Base-by-base conservation (phyloP, 306 rosid species). In the Prosopis cineraria region DNA sequence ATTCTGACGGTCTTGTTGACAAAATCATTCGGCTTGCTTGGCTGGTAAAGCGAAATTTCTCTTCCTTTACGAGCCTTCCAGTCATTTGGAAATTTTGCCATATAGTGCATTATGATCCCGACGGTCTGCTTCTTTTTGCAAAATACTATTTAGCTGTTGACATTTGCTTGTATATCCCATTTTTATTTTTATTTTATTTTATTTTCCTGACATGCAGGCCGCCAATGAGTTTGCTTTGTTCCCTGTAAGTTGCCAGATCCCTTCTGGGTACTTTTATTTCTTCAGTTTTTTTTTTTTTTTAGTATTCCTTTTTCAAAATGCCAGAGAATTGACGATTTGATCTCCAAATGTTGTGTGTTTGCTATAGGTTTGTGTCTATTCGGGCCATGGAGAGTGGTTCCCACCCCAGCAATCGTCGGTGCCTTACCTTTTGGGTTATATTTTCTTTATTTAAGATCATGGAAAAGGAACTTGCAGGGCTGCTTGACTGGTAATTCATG, bases 391-490 rank as follows among this genome's bases (percentile, higher is more conserved):
- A 87, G 86, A 90, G 88, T 76, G 88, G 75, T 37, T 88, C 87
- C 10, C 85, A 59, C 77, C 78, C 85, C 85, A 80, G 78, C 37
- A 85, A 90, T 81, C 88, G 80, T 80, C 90, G 67, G 58, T 88
- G 96, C 80, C 96, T 90, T 78, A 59, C 74, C 27, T 90, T 85
- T 62, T 90, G 93, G 96, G 86, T 88, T 72, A 53, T 90, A 31
- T 87, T 88, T 88, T 81, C 88, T 43, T 30, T 88, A 34, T 68
- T 76, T 65, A 72, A 56, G 80, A 85, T 88, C 81, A 67, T 78
- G 31, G 93, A 90, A 64, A 37, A 75, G 56, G 68, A 66, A 50
- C 77, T 90, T 73, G 72, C 77, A 19, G 56, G 77, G 68, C 59
- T 88, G 56, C 79, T 87, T 12, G 68, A 65, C 41, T 62, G 93